A percentile compares a stretch with the other conserved stretches of the same genome.
phyloP scores from a whole-genome alignment of 371 early-diverging fungal genomes.

The Zychaea mexicana region DNA sequence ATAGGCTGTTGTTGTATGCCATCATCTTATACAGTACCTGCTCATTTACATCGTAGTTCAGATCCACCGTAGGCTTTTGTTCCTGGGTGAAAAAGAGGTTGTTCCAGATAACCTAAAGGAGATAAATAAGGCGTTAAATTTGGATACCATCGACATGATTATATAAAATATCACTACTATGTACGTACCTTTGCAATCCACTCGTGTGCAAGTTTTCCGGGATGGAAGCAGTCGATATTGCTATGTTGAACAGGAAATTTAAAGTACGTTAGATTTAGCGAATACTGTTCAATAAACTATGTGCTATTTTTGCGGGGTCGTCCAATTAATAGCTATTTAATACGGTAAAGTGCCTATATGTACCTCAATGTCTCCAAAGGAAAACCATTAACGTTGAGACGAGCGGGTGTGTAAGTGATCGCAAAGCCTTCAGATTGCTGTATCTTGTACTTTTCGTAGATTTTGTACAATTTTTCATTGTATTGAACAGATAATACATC shows the following conservation, averaged over 20 bases:
- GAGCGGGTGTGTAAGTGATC: constrained; percentile 1
- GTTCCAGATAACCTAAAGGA: constrained; percentile 13
- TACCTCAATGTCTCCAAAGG: constrained; percentile 8
- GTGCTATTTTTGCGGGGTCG: no score
- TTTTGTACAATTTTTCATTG: neutral
- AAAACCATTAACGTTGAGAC: constrained; percentile 5
- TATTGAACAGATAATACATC: neutral
- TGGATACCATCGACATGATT: neutral
- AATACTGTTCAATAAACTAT: no score
- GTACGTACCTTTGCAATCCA: constrained; percentile 13
- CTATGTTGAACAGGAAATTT: no score
- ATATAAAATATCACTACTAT: neutral
- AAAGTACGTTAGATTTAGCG: no score
- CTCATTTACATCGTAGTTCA: constrained; percentile 3
- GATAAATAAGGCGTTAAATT: neutral
- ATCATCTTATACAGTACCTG: neutral
- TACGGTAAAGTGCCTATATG: no score
- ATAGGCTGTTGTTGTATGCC: neutral
- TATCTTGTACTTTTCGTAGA: constrained; percentile 12
- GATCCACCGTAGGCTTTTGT: neutral
- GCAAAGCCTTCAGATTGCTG: neutral
- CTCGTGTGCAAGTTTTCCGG: constrained; percentile 10
- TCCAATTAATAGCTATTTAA: no score
- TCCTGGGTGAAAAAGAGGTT: constrained; percentile 8
- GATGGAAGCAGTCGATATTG: constrained; percentile 22